Percentiles rank a stretch among this genome's conserved stretches.
Conservation (phyloP, 2,329 filamentous ascomycete species). For the Colletotrichum melonis region DNA sequence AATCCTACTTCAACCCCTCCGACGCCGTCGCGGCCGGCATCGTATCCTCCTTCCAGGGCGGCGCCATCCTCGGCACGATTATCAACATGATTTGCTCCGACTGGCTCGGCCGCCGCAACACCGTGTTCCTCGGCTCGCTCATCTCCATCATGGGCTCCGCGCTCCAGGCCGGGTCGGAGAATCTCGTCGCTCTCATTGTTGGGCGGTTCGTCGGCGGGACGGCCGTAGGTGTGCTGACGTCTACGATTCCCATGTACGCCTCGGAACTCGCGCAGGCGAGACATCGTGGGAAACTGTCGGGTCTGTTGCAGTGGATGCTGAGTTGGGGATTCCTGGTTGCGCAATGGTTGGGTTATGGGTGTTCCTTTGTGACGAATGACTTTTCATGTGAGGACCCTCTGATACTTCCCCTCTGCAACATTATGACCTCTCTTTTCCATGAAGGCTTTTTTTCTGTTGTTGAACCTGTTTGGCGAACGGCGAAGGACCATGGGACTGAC, state of each 20-base stretch:
- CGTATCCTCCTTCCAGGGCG: conserved; percentile 44
- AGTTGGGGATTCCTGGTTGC: conserved; percentile 55
- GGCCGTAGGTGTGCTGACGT: conserved; percentile 59
- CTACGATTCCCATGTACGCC: conserved; percentile 59
- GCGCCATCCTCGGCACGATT: conserved; percentile 42
- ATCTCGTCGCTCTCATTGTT: conserved; percentile 56
- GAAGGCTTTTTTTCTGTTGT: background rate
- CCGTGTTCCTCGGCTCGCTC: conserved; percentile 44
- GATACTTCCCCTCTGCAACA: background rate
- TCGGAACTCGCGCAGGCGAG: conserved; percentile 52
- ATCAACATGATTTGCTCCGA: conserved; percentile 46
- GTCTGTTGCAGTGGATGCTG: conserved; percentile 58
- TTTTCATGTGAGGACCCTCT: conserved; percentile 42
- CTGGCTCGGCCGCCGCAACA: conserved; percentile 42
- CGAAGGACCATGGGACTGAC: background rate
- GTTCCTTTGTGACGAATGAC: conserved; percentile 40
- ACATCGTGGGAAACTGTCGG: conserved; percentile 51
- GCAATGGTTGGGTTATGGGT: conserved; percentile 47
- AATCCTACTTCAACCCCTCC: conserved; percentile 55
- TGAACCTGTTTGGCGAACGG: background rate
- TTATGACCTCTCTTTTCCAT: no score
- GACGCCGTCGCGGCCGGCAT: conserved; percentile 41
- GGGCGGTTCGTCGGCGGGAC: conserved; percentile 61
- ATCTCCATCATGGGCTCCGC: conserved; percentile 44
- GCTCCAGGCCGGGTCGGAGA: conserved; percentile 45